Evolutionary conservation across 2,329 filamentous ascomycete genomes (phyloP).

Genomic region (Sarocladium brachiariae): DNA sequence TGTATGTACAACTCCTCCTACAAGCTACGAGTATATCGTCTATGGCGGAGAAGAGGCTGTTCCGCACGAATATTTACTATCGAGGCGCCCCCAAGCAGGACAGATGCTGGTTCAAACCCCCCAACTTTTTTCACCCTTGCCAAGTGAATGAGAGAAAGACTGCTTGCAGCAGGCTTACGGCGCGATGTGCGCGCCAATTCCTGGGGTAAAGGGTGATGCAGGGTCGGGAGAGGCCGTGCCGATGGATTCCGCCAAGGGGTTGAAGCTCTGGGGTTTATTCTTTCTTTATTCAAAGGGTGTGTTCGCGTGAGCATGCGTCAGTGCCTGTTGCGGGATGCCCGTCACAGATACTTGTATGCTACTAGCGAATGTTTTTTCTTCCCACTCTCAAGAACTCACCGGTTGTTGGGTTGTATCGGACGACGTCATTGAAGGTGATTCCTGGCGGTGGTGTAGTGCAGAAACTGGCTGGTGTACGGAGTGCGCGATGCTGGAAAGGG

Average conservation of each 20-base stretch:
- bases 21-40: too few relatives aligned
- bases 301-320: not conserved
- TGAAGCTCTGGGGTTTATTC: not conserved
- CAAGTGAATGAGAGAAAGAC: not conserved
- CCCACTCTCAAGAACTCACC: too few relatives aligned
- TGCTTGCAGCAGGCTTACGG: not conserved
- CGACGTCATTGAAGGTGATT: not conserved
- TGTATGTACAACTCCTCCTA: too few relatives aligned
- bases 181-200: conserved; percentile 4
- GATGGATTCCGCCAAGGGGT: conserved; percentile 7
- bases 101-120: not conserved
- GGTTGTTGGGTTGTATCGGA: not conserved
- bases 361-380: too few relatives aligned
- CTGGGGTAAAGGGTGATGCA: conserved; percentile 6
- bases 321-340: too few relatives aligned
- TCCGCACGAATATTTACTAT: not conserved
- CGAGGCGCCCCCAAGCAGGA: not conserved
- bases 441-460: not conserved
- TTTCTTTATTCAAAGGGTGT: not conserved
- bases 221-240: conserved; percentile 7
- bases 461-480: too few relatives aligned
- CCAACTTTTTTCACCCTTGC: not conserved
- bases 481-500: not conserved
- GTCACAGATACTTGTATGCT: too few relatives aligned
- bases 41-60: too few relatives aligned